Base-by-base conservation (phyloP, 495 filamentous ascomycete genomes). In the Neurospora cerealis region DNA sequence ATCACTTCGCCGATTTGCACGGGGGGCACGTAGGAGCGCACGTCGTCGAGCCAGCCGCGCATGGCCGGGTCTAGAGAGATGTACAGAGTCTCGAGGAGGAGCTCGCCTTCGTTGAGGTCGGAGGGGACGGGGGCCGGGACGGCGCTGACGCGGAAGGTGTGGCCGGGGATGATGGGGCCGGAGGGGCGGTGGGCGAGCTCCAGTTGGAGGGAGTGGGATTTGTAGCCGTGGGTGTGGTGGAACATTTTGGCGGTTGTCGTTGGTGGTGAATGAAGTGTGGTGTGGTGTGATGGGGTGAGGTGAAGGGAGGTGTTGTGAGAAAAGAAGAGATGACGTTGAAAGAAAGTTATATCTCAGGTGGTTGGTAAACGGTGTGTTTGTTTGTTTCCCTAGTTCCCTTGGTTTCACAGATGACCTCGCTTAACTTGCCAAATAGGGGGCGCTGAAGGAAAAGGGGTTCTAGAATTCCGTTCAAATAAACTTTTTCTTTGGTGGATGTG, bases 61-160 rank as follows among this genome's bases (percentile, higher is more conserved):
- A 94, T 93, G n/a, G 92, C 91, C 0, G 92, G 92, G 81, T 95
- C 92, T 75, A 93, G 88, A n/a, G 90, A 92, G 75, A 93, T 83
- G 81, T 92, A 93, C 69, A 91, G 85, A 1, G 82, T 82, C 75
- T 92, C 88, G 34, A 93, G 83, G 37, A 93, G 87, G 71, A 93
- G 77, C 73, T 92, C 85, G 76, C 89, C 87, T 78, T 88, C 81
- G 38, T 85, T 79, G n/a, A 89, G 84, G 46, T 86, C 81, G n/a
- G 76, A 74, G 62, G 79, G 77, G 11, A 84, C 78, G 5, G 87
- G 83, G 44, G 88, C 84, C 21, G 83, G 77, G 5, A 79, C 80
- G 46, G 80, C 83, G 66, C 82, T 81, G 24, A 90, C 79, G n/a
- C 79, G 83, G 79, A 91, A 91, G 70, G 88, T 90, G 72, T 81